Base-by-base conservation (phyloP, 2,329 filamentous ascomycete species). In the Trichoderma oligosporum region DNA sequence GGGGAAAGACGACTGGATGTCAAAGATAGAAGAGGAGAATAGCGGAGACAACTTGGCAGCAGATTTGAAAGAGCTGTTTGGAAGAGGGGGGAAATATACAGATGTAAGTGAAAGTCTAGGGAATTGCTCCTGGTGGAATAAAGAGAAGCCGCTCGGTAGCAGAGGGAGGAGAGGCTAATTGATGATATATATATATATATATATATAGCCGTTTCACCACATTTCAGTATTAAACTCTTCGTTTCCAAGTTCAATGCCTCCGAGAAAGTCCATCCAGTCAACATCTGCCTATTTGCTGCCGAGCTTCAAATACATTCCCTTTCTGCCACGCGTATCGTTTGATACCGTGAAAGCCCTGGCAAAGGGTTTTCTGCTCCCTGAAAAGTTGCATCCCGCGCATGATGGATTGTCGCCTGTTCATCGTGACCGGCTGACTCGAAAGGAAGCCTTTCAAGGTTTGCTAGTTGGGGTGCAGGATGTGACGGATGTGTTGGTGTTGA, bases 1-100 rank as follows among this genome's bases (percentile, higher is more conserved):
- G 0, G 91, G 90, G 4, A 83, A 84, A 60, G 74, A 80, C 27
- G 89, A 96, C 73, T 97, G 92, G 92, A 77, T 80, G 25, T 92
- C 88, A 67, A 82, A 83, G 57, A 95, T 97, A 61, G 91, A 96
- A 69, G 86, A 96, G 22, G 91, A 95, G 59, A 83, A 86, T 64
- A 80, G 73, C 66, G 82, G 76, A 14, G 80, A 84, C 63, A 86
- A 86, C 63, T 70, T 92, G 16, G 84, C 86, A 5, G 84, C 86
- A 35, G 85, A 89, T 56, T 70, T 97, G 58, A 93, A 89, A 69
- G 79, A 82, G 63, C 68, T 89, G 33, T 74, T 90, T 61, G 86
- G 86, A 2, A 77, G 85, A 7, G 83, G 84, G 3, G 87, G 87
- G 3, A 73, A 74, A 53, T 89, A 82, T 69, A 81, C 79, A 57